phyloP scores from a whole-genome alignment of 805 yeast genomes.

The Wickerhamomyces canadensis region DNA sequence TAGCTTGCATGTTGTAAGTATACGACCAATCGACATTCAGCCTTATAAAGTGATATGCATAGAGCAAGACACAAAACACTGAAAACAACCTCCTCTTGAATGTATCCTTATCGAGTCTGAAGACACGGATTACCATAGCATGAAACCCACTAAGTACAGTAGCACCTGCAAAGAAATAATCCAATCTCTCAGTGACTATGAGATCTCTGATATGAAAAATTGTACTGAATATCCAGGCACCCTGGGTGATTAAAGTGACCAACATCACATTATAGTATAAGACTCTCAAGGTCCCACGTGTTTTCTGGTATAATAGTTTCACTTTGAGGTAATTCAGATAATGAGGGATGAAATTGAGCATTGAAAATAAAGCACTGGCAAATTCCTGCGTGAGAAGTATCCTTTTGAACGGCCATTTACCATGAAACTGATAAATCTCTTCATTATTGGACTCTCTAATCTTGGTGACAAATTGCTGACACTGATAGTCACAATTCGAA shows the following conservation, averaged over 20 bases:
- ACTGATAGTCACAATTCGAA: constrained; percentile 86
- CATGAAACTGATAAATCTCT: constrained; percentile 81
- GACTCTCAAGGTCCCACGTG: constrained; percentile 9
- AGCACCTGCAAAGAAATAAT: constrained; percentile 89
- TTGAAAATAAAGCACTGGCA: constrained; percentile 73
- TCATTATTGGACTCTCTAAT: constrained; percentile 41
- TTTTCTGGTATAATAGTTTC: constrained; percentile 3
- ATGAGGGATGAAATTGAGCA: constrained; percentile 65
- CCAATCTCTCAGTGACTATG: constrained; percentile 72
- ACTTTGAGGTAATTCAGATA: constrained; percentile 38
- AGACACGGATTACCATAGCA: constrained; percentile 55
- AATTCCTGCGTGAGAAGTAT: constrained; percentile 80
- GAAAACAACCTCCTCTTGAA: constrained; percentile 35
- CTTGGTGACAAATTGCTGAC: constrained; percentile 72
- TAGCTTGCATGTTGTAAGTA: constrained; percentile 90
- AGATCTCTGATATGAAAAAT: constrained; percentile 87
- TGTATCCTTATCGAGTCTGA: constrained; percentile 44
- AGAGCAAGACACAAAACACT: constrained; percentile 41
- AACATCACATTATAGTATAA: constrained; percentile 33
- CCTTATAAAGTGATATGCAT: constrained; percentile 59
- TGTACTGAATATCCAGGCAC: constrained; percentile 85
- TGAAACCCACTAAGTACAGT: constrained; percentile 80
- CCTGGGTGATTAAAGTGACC: constrained; percentile 61
- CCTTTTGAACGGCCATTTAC: constrained; percentile 93
- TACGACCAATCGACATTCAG: constrained; percentile 77